phyloP scores from a whole-genome alignment of 2,329 filamentous ascomycete genomes.

The Cercospora sp. region DNA sequence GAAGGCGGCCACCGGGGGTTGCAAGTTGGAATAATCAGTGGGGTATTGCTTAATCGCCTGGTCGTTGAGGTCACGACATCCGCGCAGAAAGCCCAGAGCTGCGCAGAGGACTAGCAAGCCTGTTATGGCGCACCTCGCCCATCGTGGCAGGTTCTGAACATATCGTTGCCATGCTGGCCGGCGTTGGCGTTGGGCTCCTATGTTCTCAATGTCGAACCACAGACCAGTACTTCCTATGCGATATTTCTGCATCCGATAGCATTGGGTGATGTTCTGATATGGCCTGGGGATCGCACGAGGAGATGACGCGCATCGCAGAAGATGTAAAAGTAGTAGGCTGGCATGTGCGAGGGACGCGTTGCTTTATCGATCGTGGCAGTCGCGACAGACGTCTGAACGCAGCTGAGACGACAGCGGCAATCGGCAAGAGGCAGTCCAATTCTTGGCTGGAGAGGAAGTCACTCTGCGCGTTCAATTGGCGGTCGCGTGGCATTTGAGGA shows the following conservation, averaged over 20 bases:
- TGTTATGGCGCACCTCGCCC: neutral
- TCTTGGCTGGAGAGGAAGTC: neutral
- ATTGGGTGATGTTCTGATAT: neutral
- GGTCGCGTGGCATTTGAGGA: neutral
- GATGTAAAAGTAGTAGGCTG: neutral
- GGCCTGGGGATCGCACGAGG: neutral
- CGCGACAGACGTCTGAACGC: neutral
- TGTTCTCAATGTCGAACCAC: slow-evolving; percentile 12
- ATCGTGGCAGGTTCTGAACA: slow-evolving; percentile 11
- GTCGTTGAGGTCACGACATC: slow-evolving; percentile 19
- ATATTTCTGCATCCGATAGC: slow-evolving; percentile 7
- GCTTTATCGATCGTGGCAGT: neutral
- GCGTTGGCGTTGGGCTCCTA: slow-evolving; percentile 5
- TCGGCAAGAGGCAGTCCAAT: neutral
- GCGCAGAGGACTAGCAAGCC: slow-evolving; percentile 11
- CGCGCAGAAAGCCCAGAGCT: slow-evolving; percentile 12
- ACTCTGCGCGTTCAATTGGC: neutral
- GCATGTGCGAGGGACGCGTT: neutral
- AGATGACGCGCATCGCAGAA: neutral
- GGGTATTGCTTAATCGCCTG: slow-evolving; percentile 19
- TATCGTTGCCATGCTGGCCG: slow-evolving; percentile 12
- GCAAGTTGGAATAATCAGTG: slow-evolving; percentile 20
- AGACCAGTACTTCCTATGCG: slow-evolving; percentile 8
- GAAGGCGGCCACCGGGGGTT: neutral
- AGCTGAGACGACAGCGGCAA: slow-evolving; percentile 4